Base-by-base conservation (phyloP, 805 yeast species). In the Yarrowia alimentaria region DNA sequence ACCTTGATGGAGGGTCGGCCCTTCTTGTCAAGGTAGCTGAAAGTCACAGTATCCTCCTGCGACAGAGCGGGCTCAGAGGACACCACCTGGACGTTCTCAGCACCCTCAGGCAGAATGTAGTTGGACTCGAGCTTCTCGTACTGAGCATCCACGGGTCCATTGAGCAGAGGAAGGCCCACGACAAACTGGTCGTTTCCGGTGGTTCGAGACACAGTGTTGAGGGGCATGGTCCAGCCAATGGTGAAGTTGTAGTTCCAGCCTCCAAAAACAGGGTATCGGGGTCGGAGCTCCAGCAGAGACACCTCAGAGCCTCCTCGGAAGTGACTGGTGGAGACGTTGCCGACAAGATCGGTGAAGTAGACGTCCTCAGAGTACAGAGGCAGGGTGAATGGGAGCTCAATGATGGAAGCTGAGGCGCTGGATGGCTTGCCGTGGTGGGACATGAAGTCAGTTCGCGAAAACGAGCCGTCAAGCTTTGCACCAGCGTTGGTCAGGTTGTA, bases 221-320 rank as follows among this genome's bases (percentile, higher is more conserved):
- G 67, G 16, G 73, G 69, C 56, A 79, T 77, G 43, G 82, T 78
- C 96, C 96, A 93, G n/a, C 98, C 98, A 58, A 91, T 67, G 17
- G 98, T 93, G 73, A 87, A 93, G 68, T 91, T 88, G 68, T 88
- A 91, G 61, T 81, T 76, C 99, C 99, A 93, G 33, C 90, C 94
- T 42, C 99, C 99, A 67, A 87, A 85, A 6, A 93, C 65, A n/a
- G 99, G 99, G 72, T 73, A 93, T 65, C 99, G 77, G 52, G 98
- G 98, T 61, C 76, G 78, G 57, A 93, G 65, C 26, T 81, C 70
- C 40, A 87, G 68, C 54, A 69, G 67, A 33, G 74, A 66, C 2
- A 22, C 31, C n/a, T 59, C 55, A 12, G 32, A 34, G 12, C 54
- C 55, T 12, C 55, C 45, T 6, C 59, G 38, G 55, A 68, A 58